Evolutionary conservation across 768 basidiomycete genomes (phyloP), one percentile per base, ranked within the genome.

Genomic region (Leccinum barrowsii): DNA sequence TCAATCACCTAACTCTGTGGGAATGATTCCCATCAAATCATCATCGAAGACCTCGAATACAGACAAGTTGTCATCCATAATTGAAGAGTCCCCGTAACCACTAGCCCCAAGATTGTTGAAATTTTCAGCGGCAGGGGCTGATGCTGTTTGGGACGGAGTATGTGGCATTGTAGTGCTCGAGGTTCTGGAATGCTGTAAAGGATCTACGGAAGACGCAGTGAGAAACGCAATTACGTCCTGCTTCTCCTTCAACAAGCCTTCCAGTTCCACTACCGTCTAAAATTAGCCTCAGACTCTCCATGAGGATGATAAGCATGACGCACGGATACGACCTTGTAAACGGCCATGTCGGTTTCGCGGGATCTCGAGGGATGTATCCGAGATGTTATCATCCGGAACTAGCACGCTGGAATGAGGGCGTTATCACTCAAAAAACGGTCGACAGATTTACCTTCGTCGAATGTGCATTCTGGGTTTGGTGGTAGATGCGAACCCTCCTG

Each of bases 321-420:
- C 54, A 89, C 89, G 78, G 55, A 90, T 89, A 61, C 88, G 79
- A 63, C 74, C 82, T 70, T 90, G 87, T 48, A 90, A 67, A 60
- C 77, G 78, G 66, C 89, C 86, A 63, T 84, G 83, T 56, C 78
- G 78, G 60, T 77, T 86, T 67, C 82, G 85, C 4, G 86, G 82
- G 15, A 78, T 77, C 54, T 86, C 86, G 4, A 73, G 59, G 4
- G 71, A 59, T 22, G 73, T 68, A 1, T 69, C 56, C 57, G 61
- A 21, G 19, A 59, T 30, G 69, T 69, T 59, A 81, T 79, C 42
- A 75, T 71, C 42, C 15, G 56, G 46, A 49, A 78, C 81, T 84
- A 19, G 12, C 15, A 58, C n/a, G 21, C 21, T 52, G 24, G 21
- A 26, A 48, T 56, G n/a, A 59, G 51, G 32, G 32, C 2, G 40